Evolutionary conservation across 2,329 filamentous ascomycete species (phyloP), one percentile per base, ranked within the genome.

Genomic region (Penicillium sp.): DNA sequence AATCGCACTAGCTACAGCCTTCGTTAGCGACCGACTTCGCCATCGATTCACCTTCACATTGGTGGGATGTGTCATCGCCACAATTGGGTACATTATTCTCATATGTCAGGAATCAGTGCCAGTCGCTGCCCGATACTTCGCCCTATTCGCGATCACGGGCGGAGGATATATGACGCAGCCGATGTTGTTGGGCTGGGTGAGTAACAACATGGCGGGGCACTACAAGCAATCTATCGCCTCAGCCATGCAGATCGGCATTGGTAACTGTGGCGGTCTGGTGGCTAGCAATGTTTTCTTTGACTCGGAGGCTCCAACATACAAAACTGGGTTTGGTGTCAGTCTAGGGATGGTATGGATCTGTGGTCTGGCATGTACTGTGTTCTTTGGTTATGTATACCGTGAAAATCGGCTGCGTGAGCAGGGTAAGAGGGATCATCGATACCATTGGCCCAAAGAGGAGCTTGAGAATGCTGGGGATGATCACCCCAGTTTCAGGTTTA

Each of bases 111-210:
- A 71, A 1, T 70, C 73, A 11, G 67, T 84, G 5, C 75, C 80
- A 0, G 76, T 81, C 15, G 77, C 76, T 4, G 79, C 78, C 1
- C 77, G 78, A 50, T 85, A 85, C 70, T 79, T 82, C 50, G 82
- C 82, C 10, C 70, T 84, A 44, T 85, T 82, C 67, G 75, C 84
- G 43, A 72, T 85, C 63, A 80, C 81, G 2, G 73, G 74, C 8
- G 83, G 84, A 16, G 79, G 79, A 2, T 85, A 81, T 65, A 80
- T 82, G 50, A 78, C 79, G 4, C 81, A 83, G 58, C 83, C 84
- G 1, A 77, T 86, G 41, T 75, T 77, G 1, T 71, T 86, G 27
- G 80, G 77, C 7, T 87, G 84, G 83, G 72, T 86, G 23, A 78
- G 77, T 55, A 85, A 86, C 66, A 82, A 83, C 60, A 76, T 84